Evolutionary conservation across 176 grass and related monocot species (phyloP).

Genomic region (Avena eriantha): DNA sequence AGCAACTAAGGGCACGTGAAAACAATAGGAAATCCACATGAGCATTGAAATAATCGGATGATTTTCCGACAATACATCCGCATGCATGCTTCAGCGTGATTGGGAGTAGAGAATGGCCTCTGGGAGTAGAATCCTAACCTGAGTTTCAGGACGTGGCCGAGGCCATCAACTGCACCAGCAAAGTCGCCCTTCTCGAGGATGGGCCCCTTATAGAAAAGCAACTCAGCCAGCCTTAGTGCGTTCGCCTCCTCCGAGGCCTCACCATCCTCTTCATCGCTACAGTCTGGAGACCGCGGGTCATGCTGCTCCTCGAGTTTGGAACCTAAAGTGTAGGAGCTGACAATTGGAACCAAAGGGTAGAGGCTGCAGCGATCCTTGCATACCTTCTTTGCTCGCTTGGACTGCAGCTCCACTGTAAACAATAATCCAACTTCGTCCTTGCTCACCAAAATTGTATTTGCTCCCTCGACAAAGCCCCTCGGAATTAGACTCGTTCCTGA

Average conservation of each 20-base stretch:
- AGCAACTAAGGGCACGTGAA: not conserved
- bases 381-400: not conserved
- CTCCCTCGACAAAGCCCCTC: conserved; percentile 1
- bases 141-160: conserved; percentile 78
- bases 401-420: not conserved
- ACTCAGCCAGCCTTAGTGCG: conserved; percentile 67
- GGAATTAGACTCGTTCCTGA: not conserved
- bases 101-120: not conserved
- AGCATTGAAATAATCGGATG: not conserved
- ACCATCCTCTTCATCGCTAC: not conserved
- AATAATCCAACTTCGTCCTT: not conserved
- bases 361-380: not conserved
- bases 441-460: not conserved
- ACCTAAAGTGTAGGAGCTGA: conserved; percentile 15
- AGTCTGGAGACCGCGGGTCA: not conserved
- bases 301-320: not conserved
- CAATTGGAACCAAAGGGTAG: not conserved
- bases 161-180: conserved; percentile 68
- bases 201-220: conserved; percentile 66
- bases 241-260: not conserved
- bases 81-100: not conserved
- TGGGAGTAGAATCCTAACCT: conserved; percentile 56
- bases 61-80: not conserved
- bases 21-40: conserved; percentile 13
- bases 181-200: conserved; percentile 76